Conservation (phyloP, 2,329 filamentous ascomycete species). For the Didymella arachidicola region DNA sequence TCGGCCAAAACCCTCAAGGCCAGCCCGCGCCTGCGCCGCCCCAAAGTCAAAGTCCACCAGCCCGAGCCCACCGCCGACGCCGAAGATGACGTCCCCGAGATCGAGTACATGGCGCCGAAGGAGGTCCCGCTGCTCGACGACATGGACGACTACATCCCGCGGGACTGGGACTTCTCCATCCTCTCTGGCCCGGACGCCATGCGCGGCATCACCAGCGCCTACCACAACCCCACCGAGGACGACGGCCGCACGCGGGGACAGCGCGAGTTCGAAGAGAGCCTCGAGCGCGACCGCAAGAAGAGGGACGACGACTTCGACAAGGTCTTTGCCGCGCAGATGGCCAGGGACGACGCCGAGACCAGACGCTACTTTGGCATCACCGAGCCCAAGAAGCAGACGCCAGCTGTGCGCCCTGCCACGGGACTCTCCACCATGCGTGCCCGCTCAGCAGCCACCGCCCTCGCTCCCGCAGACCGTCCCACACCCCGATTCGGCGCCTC, state of each 20-base stretch:
- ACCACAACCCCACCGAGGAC: constrained; percentile 67
- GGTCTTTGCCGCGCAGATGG: constrained; percentile 68
- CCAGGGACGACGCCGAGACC: constrained; percentile 60
- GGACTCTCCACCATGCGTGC: constrained; percentile 63
- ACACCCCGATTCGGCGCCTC: constrained; percentile 52
- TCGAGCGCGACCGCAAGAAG: constrained; percentile 57
- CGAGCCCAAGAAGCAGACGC: constrained; percentile 37
- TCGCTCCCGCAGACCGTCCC: constrained; percentile 39
- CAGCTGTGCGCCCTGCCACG: constrained; percentile 20
- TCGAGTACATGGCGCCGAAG: constrained; percentile 88
- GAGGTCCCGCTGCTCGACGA: constrained; percentile 69
- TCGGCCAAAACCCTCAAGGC: constrained; percentile 71
- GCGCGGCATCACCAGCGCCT: constrained; percentile 60
- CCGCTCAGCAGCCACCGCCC: constrained; percentile 56
- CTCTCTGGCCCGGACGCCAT: constrained; percentile 63
- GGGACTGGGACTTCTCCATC: constrained; percentile 61
- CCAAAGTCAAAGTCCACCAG: constrained; percentile 69
- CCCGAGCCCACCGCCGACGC: constrained; percentile 62
- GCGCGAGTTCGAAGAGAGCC: constrained; percentile 60
- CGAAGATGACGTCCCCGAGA: constrained; percentile 71
- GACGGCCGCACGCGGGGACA: constrained; percentile 71
- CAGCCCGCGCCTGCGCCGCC: constrained; percentile 63
- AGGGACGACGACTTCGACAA: constrained; percentile 73
- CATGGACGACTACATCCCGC: constrained; percentile 68
- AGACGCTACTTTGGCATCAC: constrained; percentile 41